Base-by-base conservation (phyloP, 805 yeast species). In the Cyberlindnera mississippiensis region DNA sequence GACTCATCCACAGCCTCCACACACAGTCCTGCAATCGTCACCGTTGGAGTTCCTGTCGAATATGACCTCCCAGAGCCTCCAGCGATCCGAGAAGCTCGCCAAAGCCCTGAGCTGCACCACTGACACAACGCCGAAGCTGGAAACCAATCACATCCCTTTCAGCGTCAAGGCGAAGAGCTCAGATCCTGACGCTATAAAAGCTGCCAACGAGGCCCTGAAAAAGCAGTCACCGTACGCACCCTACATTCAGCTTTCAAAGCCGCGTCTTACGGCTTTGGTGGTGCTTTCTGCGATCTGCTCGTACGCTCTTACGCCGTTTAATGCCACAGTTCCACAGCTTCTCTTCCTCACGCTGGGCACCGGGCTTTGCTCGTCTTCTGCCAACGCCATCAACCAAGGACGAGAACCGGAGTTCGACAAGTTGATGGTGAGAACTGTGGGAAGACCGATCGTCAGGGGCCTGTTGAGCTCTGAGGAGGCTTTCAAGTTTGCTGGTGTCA, bases 301-400 rank as follows among this genome's bases (percentile, higher is more conserved):
- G 0, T 93, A 91, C 60, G 97, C 97, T 0, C 67, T 93, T 24
- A 86, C 96, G 0, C 98, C 99, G 1, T 73, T 74, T 50, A 78
- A 90, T 10, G 87, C 89, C 0, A 78, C 93, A 1, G 61, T 91
- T 3, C 67, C 77, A 6, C 82, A 86, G 48, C 72, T 93, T 37
- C 55, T 85, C 26, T 79, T 80, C 51, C 68, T 93, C 26, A 86
- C 96, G 0, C 62, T 73, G 0, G 99, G 99, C 13, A 93, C 97
- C 0, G 77, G 91, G 1, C 65, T 93, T 27, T 78, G 93, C 50
- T 88, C 96, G 0, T 95, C 95, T 10, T 81, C 96, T 2, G 99
- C 99, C 2, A 93, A 93, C 64, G 95, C 98, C 4, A 88, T 93
- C 36, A 93, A 93, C 59, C 91, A 90, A 96, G 98, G 89, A 2